A percentile compares a stretch with the other conserved stretches of the same genome.
Conservation (phyloP, 495 filamentous ascomycete species). For the Lophiotrema nucula region DNA sequence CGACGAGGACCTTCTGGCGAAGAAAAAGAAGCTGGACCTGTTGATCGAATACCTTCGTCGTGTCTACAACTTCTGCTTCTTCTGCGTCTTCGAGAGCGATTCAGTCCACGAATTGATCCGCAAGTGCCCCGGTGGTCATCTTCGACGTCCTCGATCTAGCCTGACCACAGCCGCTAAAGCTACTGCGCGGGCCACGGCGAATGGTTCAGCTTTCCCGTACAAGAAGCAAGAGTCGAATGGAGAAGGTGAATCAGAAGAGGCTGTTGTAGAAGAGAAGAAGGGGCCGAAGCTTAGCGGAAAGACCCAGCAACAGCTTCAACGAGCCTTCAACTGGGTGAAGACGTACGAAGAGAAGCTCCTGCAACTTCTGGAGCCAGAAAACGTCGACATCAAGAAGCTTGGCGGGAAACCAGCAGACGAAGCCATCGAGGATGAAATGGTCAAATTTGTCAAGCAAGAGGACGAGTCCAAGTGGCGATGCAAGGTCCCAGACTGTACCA, state of each 20-base stretch:
- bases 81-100: slow-evolving; percentile 97
- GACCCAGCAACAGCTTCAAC: slow-evolving; percentile 83
- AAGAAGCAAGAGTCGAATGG: slow-evolving; percentile 61
- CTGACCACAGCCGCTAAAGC: slow-evolving; percentile 78
- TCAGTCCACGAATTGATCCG: slow-evolving; percentile 92
- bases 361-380: slow-evolving; percentile 86
- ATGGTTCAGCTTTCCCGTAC: slow-evolving; percentile 73
- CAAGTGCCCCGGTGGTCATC: slow-evolving; percentile 95
- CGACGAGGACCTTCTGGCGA: slow-evolving; percentile 80
- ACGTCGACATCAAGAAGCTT: slow-evolving; percentile 79
- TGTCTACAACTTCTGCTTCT: slow-evolving; percentile 98
- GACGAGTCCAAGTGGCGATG: slow-evolving; percentile 95
- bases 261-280: slow-evolving; percentile 61
- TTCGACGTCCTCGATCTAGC: slow-evolving; percentile 81
- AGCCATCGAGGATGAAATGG: slow-evolving; percentile 79
- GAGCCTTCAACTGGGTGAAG: slow-evolving; percentile 99
- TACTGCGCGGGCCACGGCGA: slow-evolving; percentile 79
- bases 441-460: slow-evolving; percentile 90
- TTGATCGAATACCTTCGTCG: slow-evolving; percentile 94
- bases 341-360: slow-evolving; percentile 96
- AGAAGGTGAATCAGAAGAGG: slow-evolving; percentile 56
- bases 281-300: slow-evolving; percentile 63
- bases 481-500: slow-evolving; percentile 91
- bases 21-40: slow-evolving; percentile 95
- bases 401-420: slow-evolving; percentile 86